These are phyloP conservation scores for Blastobotrys apis DNA, from an alignment of 1,139 yeast species.

Conservation along the genomic window DNA sequence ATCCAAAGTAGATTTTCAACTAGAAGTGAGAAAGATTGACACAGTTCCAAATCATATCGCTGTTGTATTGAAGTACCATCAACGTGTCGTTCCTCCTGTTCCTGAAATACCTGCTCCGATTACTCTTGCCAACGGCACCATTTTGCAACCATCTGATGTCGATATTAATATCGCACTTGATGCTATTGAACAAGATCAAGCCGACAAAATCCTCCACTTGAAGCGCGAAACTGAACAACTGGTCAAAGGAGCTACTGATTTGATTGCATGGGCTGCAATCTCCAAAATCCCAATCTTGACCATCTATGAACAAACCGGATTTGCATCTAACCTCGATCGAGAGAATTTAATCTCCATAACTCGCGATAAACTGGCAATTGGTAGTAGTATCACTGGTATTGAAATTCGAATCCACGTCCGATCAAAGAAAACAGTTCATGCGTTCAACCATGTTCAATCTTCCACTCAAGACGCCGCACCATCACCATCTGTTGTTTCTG, in stretches of 20 bases:
- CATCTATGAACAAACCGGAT: conserved; percentile 24
- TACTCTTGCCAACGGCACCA: conserved; percentile 18
- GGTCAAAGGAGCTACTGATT: conserved; percentile 22
- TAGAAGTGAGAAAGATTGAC: not conserved
- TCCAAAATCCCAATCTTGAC: conserved; percentile 21
- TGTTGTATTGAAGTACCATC: conserved; percentile 20
- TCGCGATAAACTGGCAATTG: conserved; percentile 1
- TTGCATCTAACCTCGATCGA: conserved; percentile 2
- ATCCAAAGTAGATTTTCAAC: not conserved
- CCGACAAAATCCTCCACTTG: conserved; percentile 15
- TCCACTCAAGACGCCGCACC: not conserved
- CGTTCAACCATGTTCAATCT: not conserved
- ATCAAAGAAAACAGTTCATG: not conserved
- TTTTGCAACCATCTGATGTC: conserved; percentile 13
- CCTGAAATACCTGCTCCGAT: conserved; percentile 20
- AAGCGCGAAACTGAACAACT: conserved; percentile 19
- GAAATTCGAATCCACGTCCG: conserved; percentile 1
- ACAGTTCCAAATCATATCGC: conserved; percentile 22
- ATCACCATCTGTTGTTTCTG: not conserved
- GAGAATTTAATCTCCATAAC: not conserved
- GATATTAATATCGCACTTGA: conserved; percentile 14
- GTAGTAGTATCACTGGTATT: not conserved
- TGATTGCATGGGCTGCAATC: conserved; percentile 21
- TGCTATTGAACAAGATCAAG: conserved; percentile 13
- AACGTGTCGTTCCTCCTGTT: conserved; percentile 18